These are phyloP conservation scores for Phytophthora colocasiae DNA, from an alignment of 352 stramenopile species.

Conservation along the genomic window DNA sequence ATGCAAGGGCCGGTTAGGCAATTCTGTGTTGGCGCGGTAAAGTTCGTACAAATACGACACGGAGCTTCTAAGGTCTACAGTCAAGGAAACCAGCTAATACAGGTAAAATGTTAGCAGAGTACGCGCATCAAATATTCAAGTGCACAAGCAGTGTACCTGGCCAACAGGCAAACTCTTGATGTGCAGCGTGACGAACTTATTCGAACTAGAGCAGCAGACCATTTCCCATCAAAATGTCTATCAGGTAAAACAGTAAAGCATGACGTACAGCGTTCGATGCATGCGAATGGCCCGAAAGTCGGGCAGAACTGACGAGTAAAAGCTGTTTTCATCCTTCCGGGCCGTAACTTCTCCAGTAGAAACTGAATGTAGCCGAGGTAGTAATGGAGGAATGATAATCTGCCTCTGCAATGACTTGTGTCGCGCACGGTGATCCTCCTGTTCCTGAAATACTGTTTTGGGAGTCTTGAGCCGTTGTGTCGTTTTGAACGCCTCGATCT, in stretches of 20 bases:
- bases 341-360: not conserved
- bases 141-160: slow-evolving; percentile 44
- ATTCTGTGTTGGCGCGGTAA: slow-evolving; percentile 68
- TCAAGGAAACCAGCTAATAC: slow-evolving; percentile 61
- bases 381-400: slow-evolving; percentile 49
- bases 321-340: slow-evolving; percentile 35
- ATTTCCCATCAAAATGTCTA: not conserved
- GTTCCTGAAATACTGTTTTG: slow-evolving; percentile 62
- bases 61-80: slow-evolving; percentile 56
- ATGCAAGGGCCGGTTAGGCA: slow-evolving; percentile 67
- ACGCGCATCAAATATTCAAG: not conserved
- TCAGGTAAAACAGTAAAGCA: not conserved
- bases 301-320: slow-evolving; percentile 61
- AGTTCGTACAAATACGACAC: slow-evolving; percentile 82
- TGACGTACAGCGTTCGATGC: slow-evolving; percentile 64
- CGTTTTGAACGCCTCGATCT: slow-evolving; percentile 41
- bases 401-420: slow-evolving; percentile 61
- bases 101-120: slow-evolving; percentile 8
- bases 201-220: slow-evolving; percentile 36
- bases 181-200: slow-evolving; percentile 68
- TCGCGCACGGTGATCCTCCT: slow-evolving; percentile 40
- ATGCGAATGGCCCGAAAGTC: slow-evolving; percentile 63
- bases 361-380: slow-evolving; percentile 16
- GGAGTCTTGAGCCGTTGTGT: slow-evolving; percentile 60
- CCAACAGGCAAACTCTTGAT: slow-evolving; percentile 83